Base-by-base conservation (phyloP, 163 green algal genomes). In the Chloromonas sp. region DNA sequence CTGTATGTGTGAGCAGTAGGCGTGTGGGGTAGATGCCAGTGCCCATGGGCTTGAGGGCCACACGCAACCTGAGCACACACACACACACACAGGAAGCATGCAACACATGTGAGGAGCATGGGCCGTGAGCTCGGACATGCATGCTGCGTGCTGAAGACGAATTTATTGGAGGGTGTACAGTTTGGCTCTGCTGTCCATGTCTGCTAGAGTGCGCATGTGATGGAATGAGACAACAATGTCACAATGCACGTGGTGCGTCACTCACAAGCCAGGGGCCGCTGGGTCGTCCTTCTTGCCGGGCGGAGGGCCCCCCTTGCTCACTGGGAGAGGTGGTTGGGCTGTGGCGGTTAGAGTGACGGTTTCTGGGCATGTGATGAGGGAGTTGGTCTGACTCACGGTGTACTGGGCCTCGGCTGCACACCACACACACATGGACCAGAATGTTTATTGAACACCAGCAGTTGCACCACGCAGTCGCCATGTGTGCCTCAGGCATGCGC, bases 1-100 rank as follows among this genome's bases (percentile, higher is more conserved):
- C 66, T 1, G 58, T 79, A 57, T 81, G 90, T 15, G 78, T 90
- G 14, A 97, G 87, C 87, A 93, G 88, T 14, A 97, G 71, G 57
- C 89, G 85, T 0, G 86, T 88, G 36, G 94, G 92, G 86, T 97
- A 97, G 14, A 92, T 85, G n/a, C 94, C 94, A 0, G 91, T 86
- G 58, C 89, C 91, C 14, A 91, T 87, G 14, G 92, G 92, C 59
- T 88, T 91, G 58, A 95, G 66, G 36, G 60, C 61, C 59, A 95
- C 81, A 36, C 85, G 79, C 61, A 95, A 58, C 0, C 78, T 87
- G 80, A 60, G 59, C 2, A 36, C 36, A 36, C 36, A 36, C 36
- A 36, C 36, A 36, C 36, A 36, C 36, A 36, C 36, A 13, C 74
- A 36, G 58, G 36, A 15, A 80, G 74, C 13, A 80, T 36, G 36